Percentiles rank a stretch among this genome's conserved stretches.
These are phyloP conservation scores for Diaporthe longicolla DNA, from an alignment of 2,329 filamentous ascomycete species.

Conservation along the genomic window DNA sequence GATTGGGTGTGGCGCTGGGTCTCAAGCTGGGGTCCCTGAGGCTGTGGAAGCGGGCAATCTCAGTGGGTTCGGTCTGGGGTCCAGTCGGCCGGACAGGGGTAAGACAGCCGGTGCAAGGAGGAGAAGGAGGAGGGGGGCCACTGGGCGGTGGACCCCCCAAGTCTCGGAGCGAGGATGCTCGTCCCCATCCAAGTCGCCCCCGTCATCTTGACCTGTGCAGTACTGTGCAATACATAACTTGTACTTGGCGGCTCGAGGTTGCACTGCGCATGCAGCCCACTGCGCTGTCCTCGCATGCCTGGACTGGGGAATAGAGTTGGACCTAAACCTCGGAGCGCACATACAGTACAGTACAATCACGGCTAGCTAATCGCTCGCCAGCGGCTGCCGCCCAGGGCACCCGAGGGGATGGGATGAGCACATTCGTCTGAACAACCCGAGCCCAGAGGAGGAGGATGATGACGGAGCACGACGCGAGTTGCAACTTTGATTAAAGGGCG, in stretches of 20 bases:
- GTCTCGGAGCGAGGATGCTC: conserved; percentile 33
- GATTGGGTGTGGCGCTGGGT: conserved; percentile 39
- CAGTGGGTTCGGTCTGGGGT: conserved; percentile 39
- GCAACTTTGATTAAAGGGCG: conserved; percentile 36
- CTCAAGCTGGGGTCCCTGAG: conserved; percentile 40
- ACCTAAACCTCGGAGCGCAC: conserved; percentile 22
- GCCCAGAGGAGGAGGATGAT: conserved; percentile 11
- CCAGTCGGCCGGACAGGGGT: conserved; percentile 42
- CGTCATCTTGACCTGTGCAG: conserved; percentile 18
- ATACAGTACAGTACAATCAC: not conserved
- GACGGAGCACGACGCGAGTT: conserved; percentile 32
- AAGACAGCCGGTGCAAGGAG: conserved; percentile 43
- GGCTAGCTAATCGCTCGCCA: not conserved
- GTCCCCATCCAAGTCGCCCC: conserved; percentile 25
- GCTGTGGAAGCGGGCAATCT: conserved; percentile 40
- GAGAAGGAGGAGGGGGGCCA: conserved; percentile 36
- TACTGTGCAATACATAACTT: conserved; percentile 35
- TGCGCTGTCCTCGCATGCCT: conserved; percentile 26
- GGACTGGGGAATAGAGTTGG: conserved; percentile 28
- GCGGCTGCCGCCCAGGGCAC: conserved; percentile 11
- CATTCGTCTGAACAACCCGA: not conserved
- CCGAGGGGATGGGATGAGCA: not conserved
- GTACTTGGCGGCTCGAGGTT: conserved; percentile 33
- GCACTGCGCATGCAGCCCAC: conserved; percentile 31
- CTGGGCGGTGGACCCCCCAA: conserved; percentile 31